Base-by-base conservation (phyloP, 768 basidiomycete genomes). In the Xerocomellus intermedius region DNA sequence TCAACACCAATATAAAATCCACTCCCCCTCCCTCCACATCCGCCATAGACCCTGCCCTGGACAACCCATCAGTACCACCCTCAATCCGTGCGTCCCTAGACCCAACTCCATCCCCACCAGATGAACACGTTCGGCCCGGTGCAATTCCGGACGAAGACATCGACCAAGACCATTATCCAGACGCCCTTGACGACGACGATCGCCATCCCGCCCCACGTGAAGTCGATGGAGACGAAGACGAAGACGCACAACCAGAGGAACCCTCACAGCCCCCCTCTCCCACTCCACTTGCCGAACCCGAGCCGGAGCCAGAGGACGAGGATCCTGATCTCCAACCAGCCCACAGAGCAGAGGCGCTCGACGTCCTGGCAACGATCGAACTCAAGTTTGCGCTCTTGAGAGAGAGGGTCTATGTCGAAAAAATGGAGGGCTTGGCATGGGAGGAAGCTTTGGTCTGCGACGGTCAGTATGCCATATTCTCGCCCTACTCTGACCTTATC, bases 331-430 rank as follows among this genome's bases (percentile, higher is more conserved):
- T 91, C 50, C 89, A 91, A 56, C 88, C 87, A 42, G 87, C 87
- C 1, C 89, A 91, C 68, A 80, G 91, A 21, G 86, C 86, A 4
- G 94, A 96, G 64, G 94, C 94, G 0, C 79, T 98, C 54, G 93
- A 94, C 55, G 87, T 88, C 0, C 75, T 98, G 8, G 88, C 95
- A 4, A 81, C 78, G 42, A 95, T 99, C 62, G 96, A 99, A 67
- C 83, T 98, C 72, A 92, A 91, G 65, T 97, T 94, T 70, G 94
- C 95, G 0, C 73, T 89, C 32, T 71, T 98, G 52, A 75, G 96
- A 44, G 94, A 98, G 68, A 78, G 84, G 47, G 77, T 98, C 16
- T 98, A 95, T 69, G 79, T 98, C 19, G 96, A 98, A 74, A 90
- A 94, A 69, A 94, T 98, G 92, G 90, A 94, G 38, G 84, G 83